Evolutionary conservation across 2,329 filamentous ascomycete species (phyloP), one percentile per base, ranked within the genome.

Genomic region (Colletotrichum sansevieriae): DNA sequence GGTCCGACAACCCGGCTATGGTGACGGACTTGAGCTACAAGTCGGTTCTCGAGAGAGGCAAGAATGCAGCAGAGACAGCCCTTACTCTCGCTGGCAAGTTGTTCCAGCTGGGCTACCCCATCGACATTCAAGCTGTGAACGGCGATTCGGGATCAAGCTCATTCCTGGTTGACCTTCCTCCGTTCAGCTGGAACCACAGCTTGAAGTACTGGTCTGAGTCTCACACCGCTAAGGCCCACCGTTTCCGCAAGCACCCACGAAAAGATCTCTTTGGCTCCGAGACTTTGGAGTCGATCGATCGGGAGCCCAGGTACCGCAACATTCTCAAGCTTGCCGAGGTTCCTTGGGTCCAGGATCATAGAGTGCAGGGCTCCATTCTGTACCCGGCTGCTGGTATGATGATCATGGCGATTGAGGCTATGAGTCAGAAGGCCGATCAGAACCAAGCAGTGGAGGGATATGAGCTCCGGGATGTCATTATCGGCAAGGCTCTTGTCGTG

Each of bases 271-370:
- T 71, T 12, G 63, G 69, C 12, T 29, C 12, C 13, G 20, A 54
- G 3, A 43, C 2, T 13, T 41, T 46, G 5, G 29, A 51, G 44
- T 70, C 54, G 18, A 72, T 63, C 47, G 41, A 65, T 6, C 60
- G 49, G 8, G 22, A 60, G 18, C 41, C 65, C 6, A 39, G 33
- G 3, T 71, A 58, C 54, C 54, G 66, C 13, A 64, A 70, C 55
- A 37, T 54, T 15, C 15, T 71, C 35, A 58, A 63, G 1, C 63
- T 78, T 2, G 73, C 75, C 7, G 77, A 82, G 41, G 61, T 81
- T 20, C 79, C 84, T n/a, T 85, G 85, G 65, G 77, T 82, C 18
- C 73, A 81, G 62, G 82, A 84, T 69, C 84, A 85, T 74, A 72
- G 74, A n/a, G 81, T 84, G 73, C 78, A 83, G 64, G 81, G 76